Conservation (phyloP, 257 asterid species). For the Lycium ferocissimum region DNA sequence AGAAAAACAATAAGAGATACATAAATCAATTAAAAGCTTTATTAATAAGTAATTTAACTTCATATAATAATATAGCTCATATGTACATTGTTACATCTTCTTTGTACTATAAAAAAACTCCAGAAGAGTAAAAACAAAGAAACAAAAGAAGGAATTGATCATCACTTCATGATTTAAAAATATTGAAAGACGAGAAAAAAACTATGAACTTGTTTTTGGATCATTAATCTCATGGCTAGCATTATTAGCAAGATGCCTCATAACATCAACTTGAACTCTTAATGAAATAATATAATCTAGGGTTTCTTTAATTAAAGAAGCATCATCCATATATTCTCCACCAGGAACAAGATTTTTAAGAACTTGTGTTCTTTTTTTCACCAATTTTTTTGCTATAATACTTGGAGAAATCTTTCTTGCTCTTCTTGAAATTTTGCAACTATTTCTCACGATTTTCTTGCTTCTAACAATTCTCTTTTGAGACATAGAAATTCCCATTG, state of each 20-base stretch:
- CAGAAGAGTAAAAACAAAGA: slow-evolving; percentile 18
- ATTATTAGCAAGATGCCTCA: slow-evolving; percentile 65
- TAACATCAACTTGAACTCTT: slow-evolving; percentile 79
- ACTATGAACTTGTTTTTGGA: background rate
- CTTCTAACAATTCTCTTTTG: slow-evolving; percentile 39
- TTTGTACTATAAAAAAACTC: background rate
- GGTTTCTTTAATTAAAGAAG: slow-evolving; percentile 75
- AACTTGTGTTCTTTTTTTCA: slow-evolving; percentile 63
- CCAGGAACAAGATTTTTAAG: slow-evolving; percentile 86
- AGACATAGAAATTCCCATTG: slow-evolving; percentile 34
- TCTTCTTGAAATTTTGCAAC: slow-evolving; percentile 34
- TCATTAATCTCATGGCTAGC: slow-evolving; percentile 34
- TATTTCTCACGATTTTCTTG: slow-evolving; percentile 54
- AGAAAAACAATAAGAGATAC: background rate
- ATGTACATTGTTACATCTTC: slow-evolving; percentile 31
- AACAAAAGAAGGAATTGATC: background rate
- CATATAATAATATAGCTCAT: slow-evolving; percentile 2
- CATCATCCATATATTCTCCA: slow-evolving; percentile 66
- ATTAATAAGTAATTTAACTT: slow-evolving; percentile 9
- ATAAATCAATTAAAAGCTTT: background rate
- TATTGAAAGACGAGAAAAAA: background rate
- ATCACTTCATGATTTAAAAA: background rate
- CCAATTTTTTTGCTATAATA: slow-evolving; percentile 54
- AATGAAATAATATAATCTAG: slow-evolving; percentile 82
- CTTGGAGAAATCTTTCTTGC: slow-evolving; percentile 33